Percentiles rank a stretch among this genome's conserved stretches.
These are phyloP conservation scores for Solanum arcanum DNA, from an alignment of 257 asterid genomes.

Conservation along the genomic window DNA sequence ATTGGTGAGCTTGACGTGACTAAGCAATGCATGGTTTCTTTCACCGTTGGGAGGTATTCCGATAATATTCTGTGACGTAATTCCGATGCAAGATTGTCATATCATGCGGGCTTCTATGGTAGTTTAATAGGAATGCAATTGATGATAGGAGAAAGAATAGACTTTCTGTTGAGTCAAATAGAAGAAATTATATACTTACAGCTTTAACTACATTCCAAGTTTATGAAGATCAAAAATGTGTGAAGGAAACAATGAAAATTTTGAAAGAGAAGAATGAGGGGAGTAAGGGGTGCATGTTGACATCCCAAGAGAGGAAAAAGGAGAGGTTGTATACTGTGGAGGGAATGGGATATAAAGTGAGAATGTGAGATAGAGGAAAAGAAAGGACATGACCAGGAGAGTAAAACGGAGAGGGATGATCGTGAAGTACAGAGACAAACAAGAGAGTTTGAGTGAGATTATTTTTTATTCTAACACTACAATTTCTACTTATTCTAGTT, in stretches of 20 bases:
- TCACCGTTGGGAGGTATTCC: neutral
- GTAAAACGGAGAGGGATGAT: neutral
- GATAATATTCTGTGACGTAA: neutral
- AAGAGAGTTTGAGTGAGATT: neutral
- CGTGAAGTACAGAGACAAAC: neutral
- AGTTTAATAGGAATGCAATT: neutral
- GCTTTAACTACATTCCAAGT: neutral
- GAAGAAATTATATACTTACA: neutral
- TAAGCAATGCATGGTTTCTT: neutral
- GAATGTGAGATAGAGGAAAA: neutral
- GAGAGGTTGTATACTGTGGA: neutral
- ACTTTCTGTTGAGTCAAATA: neutral
- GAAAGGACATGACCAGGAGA: neutral
- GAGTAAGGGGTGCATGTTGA: neutral
- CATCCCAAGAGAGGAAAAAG: neutral
- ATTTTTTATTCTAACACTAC: neutral
- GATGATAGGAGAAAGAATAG: neutral
- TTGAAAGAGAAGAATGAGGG: neutral
- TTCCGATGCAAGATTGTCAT: neutral
- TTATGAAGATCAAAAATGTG: neutral
- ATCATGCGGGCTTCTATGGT: neutral
- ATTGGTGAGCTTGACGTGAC: neutral
- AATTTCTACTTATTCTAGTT: neutral
- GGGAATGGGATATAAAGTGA: neutral
- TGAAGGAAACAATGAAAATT: neutral